These are phyloP conservation scores for Phialocephala subalpina DNA, from an alignment of 2,329 filamentous ascomycete genomes.

Conservation along the genomic window DNA sequence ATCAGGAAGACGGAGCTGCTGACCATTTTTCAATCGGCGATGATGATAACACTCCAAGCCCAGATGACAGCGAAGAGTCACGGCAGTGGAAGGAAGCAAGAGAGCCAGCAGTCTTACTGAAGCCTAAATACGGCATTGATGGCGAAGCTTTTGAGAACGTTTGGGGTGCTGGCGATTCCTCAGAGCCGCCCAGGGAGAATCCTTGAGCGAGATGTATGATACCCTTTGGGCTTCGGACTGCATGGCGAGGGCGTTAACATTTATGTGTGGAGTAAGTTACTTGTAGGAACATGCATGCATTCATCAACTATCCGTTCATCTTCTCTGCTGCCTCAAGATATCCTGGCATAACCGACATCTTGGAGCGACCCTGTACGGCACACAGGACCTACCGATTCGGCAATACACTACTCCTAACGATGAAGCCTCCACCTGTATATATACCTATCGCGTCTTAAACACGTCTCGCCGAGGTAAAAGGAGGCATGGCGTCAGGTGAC, in stretches of 20 bases:
- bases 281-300: constrained; percentile 1
- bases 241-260: constrained; percentile 34
- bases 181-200: constrained; percentile 40
- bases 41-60: constrained; percentile 41
- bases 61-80: constrained; percentile 50
- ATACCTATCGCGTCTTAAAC: too few relatives aligned
- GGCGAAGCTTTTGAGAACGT: constrained; percentile 47
- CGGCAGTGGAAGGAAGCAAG: constrained; percentile 50
- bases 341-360: too few relatives aligned
- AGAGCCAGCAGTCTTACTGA: constrained; percentile 36
- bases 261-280: neutral
- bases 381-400: too few relatives aligned
- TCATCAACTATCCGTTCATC: neutral
- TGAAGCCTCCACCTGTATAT: too few relatives aligned
- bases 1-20: constrained; percentile 51
- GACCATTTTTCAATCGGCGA: constrained; percentile 38
- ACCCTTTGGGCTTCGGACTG: constrained; percentile 25
- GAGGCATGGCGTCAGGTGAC: neutral
- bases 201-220: constrained; percentile 37
- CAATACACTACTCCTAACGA: too few relatives aligned
- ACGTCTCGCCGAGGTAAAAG: neutral
- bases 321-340: too few relatives aligned
- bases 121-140: constrained; percentile 45
- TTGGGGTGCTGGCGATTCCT: constrained; percentile 41
- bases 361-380: too few relatives aligned